Base-by-base conservation (phyloP, 805 yeast genomes). In the Ogataea ramenticola region DNA sequence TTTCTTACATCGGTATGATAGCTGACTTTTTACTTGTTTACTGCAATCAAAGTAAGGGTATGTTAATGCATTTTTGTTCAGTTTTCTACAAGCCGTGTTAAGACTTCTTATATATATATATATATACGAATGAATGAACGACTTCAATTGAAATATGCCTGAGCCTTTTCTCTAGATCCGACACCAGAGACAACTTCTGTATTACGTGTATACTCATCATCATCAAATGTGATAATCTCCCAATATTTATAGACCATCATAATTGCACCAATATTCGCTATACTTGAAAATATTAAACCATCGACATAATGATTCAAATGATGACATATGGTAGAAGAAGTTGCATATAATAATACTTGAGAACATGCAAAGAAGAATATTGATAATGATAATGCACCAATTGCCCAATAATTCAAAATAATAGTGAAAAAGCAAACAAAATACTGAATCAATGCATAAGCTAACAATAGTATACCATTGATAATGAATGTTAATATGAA, bases 161-260 rank as follows among this genome's bases (percentile, higher is more conserved):
- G 34, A 20, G 41, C 41, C 17, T 39, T 19, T 39, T 29, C 34
- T 15, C 14, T 29, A 4, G 33, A 29, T 19, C 35, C 41, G 5
- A 39, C 17, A 4, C 41, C 41, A 2, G 41, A 53, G 19, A 57
- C 61, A 17, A 53, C 43, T 42, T 56, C 58, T 11, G 63, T 57
- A 41, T 48, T 51, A 39, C 64, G 46, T 29, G 58, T 79, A 63
- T 91, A 93, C 65, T 91, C 99, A 54, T 91, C 79, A 61, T 93
- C 98, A 56, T 91, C 98, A 45, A 82, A 80, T 12, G 98, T 93
- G 42, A 91, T 82, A 75, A 90, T 88, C 57, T 90, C 97, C 96
- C 98, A 91, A 53, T 80, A 87, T 65, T 93, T 90, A 70, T 89
- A 91, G 42, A 91, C 72, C 98, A 93, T 91, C 96, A 93, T 89